phyloP scores from a whole-genome alignment of 2,329 filamentous ascomycete genomes.

The Huntiella omanensis region DNA sequence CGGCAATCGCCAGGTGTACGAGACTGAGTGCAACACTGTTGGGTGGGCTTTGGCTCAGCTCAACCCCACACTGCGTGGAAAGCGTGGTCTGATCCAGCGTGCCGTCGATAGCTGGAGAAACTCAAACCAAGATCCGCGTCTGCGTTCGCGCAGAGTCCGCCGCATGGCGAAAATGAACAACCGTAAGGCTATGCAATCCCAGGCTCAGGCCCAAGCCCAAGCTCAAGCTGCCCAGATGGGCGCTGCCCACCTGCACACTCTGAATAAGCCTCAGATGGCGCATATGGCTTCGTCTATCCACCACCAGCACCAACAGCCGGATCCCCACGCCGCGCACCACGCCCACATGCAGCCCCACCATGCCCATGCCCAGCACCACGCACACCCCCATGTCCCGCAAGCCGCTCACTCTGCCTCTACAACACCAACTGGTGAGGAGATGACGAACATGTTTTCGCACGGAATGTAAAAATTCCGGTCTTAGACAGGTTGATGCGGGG shows the following conservation, averaged over 20 bases:
- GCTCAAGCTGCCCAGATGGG: slow-evolving; percentile 25
- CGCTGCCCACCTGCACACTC: slow-evolving; percentile 41
- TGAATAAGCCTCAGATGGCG: slow-evolving; percentile 47
- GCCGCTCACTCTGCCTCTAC: slow-evolving; percentile 8
- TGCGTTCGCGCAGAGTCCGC: slow-evolving; percentile 79
- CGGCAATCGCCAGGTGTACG: slow-evolving; percentile 86
- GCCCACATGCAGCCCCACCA: slow-evolving; percentile 9
- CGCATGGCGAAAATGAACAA: slow-evolving; percentile 93
- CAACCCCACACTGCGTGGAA: slow-evolving; percentile 77
- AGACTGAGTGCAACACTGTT: slow-evolving; percentile 98
- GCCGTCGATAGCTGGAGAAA: slow-evolving; percentile 98
- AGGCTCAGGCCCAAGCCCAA: slow-evolving; percentile 29
- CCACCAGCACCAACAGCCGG: slow-evolving; percentile 35
- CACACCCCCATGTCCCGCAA: slow-evolving; percentile 7
- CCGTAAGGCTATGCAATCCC: slow-evolving; percentile 50
- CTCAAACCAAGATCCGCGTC: slow-evolving; percentile 86
- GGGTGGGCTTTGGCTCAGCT: slow-evolving; percentile 95
- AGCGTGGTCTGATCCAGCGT: slow-evolving; percentile 86
- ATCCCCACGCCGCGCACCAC: slow-evolving; percentile 43
- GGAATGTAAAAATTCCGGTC: slow-evolving; percentile 51
- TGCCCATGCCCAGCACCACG: slow-evolving; percentile 8
- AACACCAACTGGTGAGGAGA: slow-evolving; percentile 46
- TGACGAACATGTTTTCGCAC: slow-evolving; percentile 90
- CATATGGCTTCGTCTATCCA: slow-evolving; percentile 50
- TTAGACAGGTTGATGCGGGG: background rate